Base-by-base conservation (phyloP, 2,329 filamentous ascomycete species). In the Dactylonectria estremocensis region DNA sequence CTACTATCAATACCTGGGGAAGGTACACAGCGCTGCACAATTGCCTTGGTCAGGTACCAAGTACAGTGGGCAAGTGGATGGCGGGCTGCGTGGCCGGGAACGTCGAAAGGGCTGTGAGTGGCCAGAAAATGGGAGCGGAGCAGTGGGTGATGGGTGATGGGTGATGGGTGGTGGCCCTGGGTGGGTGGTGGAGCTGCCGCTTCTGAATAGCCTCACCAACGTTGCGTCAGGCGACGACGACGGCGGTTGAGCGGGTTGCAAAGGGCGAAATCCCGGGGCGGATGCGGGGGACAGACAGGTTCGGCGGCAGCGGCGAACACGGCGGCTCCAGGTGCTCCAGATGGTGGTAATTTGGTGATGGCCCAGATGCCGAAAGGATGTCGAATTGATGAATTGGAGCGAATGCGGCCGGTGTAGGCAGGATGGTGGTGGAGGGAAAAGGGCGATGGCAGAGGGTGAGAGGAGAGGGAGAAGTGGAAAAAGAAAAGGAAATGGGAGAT, bases 141-240 rank as follows among this genome's bases (percentile, higher is more conserved):
- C n/a, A n/a, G n/a, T 62, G 69, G 68, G 64, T 63, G 63, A 71
- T 40, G 35, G 35, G 35, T 13, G 10, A n/a, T 62, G 69, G 68
- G 64, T 63, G 63, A 71, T 40, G 35, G 35, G 35, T 13, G 10
- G 24, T 28, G 35, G 35, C 14, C 10, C 14, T 13, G 14, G 46
- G 72, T 58, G 69, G 68, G 62, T 63, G 63, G 72, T 75, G 73
- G 73, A 72, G 72, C 67, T 67, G 66, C 55, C 67, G 57, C 70
- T 81, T 81, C 79, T 73, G 81, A 83, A 83, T 83, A 83, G 80
- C 81, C 78, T 83, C 81, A 83, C 79, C 79, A 70, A 74, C 64
- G 52, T 67, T 60, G 65, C 37, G 61, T 67, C 52, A 66, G 55
- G 68, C 59, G 68, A 74, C 73, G 61, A 76, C 72, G 60, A 62